Evolutionary conservation across 2,329 filamentous ascomycete species (phyloP), one percentile per base, ranked within the genome.

Genomic region (Aurifilum marmelostoma): DNA sequence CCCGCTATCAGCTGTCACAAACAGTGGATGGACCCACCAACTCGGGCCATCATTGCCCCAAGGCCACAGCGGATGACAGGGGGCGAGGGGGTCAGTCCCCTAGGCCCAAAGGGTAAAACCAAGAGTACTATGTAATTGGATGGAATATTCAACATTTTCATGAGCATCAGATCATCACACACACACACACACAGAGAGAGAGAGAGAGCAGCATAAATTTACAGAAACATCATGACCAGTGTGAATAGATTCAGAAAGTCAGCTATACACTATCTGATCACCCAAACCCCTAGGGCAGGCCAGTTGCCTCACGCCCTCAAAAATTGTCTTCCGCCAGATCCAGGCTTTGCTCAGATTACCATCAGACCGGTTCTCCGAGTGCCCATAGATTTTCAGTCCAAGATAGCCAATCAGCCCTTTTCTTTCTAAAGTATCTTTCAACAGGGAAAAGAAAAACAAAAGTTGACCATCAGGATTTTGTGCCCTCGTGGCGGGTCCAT

Each of bases 231-330:
- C 59, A 52, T 69, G 71, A 73, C 73, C 74, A 74, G 77, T 78
- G 79, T 78, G 79, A 77, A 81, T 84, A 84, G 83, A 84, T 85
- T 86, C 84, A 83, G n/a, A 39, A 39, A 47, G 83, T 81, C 83
- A 68, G 84, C 84, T 85, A 85, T 78, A 75, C 78, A 76, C 73
- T 72, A 66, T 74, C 74, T 75, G 73, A 69, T 71, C 56, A n/a
- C 52, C 56, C 29, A 32, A 3, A 72, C 75, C 73, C 68, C 72
- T 74, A 12, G 37, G 69, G 54, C 47, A 70, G 66, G 69, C 66
- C 62, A 27, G 63, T 9, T 43, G 58, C 69, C 66, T 70, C 32
- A 62, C 58, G 73, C 71, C 66, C 58, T 69, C 66, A 61, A 66
- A n/a, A 71, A 72, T 75, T 54, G 50, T 58, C 67, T 68, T 72